Conservation (phyloP, 495 filamentous ascomycete genomes). For the Neurospora terricola region DNA sequence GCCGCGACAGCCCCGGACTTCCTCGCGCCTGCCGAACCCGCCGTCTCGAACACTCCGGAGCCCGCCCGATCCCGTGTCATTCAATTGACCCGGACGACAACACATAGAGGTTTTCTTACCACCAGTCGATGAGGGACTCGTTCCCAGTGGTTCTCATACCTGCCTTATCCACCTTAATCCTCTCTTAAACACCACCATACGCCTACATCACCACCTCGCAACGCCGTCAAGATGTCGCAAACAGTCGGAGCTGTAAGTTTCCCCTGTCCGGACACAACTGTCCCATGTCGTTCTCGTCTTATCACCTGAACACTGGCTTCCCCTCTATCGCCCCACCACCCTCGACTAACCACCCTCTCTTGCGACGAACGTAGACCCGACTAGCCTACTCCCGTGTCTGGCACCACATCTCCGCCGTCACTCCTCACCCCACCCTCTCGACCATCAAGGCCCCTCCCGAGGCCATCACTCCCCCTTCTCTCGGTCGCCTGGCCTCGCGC, state of each 20-base stretch:
- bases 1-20: background rate
- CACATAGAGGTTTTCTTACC: background rate
- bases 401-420: constrained; percentile 72
- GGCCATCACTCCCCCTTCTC: constrained; percentile 51
- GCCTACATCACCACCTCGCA: background rate
- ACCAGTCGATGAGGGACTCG: constrained; percentile 19
- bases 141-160: constrained; percentile 8
- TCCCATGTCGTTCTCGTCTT: background rate
- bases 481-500: constrained; percentile 82
- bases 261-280: background rate
- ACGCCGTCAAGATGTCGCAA: constrained; percentile 15
- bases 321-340: constrained; percentile 17
- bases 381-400: constrained; percentile 92
- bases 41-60: background rate
- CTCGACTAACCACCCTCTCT: constrained; percentile 47
- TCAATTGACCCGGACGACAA: background rate
- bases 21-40: background rate
- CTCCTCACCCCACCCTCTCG: constrained; percentile 42
- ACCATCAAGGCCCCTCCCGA: constrained; percentile 41
- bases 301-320: constrained; percentile 7
- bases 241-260: constrained; percentile 13
- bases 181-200: background rate
- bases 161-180: background rate
- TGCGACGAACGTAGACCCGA: constrained; percentile 54
- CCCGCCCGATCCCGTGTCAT: background rate